A percentile compares a stretch with the other conserved stretches of the same genome.
Evolutionary conservation across 1,284 basidiomycete genomes (phyloP).

Genomic region (Melanopsichium pennsylvanicum): DNA sequence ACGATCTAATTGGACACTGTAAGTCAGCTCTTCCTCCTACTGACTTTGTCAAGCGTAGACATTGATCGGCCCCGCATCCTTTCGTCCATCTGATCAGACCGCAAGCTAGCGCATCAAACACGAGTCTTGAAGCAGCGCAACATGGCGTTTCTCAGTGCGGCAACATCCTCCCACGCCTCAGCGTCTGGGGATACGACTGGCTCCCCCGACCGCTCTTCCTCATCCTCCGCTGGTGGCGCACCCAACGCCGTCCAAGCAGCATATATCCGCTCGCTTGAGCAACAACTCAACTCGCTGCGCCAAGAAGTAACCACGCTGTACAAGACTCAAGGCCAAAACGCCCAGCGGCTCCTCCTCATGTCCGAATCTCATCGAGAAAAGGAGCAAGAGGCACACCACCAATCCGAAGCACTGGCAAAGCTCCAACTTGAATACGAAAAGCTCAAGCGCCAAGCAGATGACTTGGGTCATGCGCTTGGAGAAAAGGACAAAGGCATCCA

Average conservation of each 20-base stretch:
- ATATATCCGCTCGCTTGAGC: constrained; percentile 88
- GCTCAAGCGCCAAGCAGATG: constrained; percentile 67
- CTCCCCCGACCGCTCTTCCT: constrained; percentile 5
- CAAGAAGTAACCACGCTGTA: constrained; percentile 92
- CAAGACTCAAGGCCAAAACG: constrained; percentile 94
- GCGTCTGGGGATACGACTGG: constrained; percentile 3
- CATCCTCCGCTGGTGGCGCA: constrained; percentile 58
- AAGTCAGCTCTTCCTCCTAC: constrained; percentile 8
- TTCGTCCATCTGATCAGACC: constrained; percentile 13
- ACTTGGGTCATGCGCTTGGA: constrained; percentile 79
- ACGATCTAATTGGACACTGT: constrained; percentile 47
- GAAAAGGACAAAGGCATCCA: constrained; percentile 83
- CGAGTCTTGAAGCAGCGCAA: constrained; percentile 47
- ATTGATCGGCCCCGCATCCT: too few species aligned
- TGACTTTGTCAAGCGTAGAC: not conserved
- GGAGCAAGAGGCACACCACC: constrained; percentile 80
- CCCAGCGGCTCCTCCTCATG: constrained; percentile 87
- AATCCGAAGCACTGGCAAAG: constrained; percentile 78
- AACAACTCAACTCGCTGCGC: constrained; percentile 86
- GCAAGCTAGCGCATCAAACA: constrained; percentile 42
- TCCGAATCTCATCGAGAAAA: constrained; percentile 91
- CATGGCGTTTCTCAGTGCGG: constrained; percentile 39
- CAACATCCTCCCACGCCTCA: constrained; percentile 15
- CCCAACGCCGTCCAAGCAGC: constrained; percentile 80
- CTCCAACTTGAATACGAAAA: constrained; percentile 76